Evolutionary conservation across 805 yeast species (phyloP).

Genomic region (Ogataea glucozyma): DNA sequence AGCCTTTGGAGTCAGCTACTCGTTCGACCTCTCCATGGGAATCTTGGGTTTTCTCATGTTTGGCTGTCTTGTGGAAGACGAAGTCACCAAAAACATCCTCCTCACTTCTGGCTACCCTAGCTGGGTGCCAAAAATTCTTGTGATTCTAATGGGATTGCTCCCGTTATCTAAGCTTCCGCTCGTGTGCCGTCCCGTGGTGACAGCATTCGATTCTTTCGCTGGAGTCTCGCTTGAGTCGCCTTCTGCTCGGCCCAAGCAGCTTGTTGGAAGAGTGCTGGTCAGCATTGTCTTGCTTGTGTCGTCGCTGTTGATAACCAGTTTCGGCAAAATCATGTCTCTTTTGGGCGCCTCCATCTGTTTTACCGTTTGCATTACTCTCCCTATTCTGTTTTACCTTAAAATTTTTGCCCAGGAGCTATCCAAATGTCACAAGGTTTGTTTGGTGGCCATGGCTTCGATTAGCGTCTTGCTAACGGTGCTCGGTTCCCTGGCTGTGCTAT

Average conservation of each 20-base stretch:
- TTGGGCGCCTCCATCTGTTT: conserved; percentile 82
- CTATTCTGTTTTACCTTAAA: conserved; percentile 67
- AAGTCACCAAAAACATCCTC: conserved; percentile 51
- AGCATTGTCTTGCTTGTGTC: conserved; percentile 57
- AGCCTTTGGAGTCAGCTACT: conserved; percentile 60
- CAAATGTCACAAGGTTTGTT: conserved; percentile 38
- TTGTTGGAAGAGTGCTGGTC: conserved; percentile 44
- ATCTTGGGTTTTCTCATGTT: conserved; percentile 64
- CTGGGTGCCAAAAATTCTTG: conserved; percentile 51
- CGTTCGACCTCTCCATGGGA: conserved; percentile 65
- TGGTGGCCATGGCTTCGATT: conserved; percentile 45
- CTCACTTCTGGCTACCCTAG: conserved; percentile 47
- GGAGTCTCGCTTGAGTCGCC: conserved; percentile 4
- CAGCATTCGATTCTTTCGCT: conserved; percentile 54
- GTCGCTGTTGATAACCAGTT: conserved; percentile 70
- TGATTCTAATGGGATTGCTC: conserved; percentile 72
- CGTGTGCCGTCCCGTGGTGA: conserved; percentile 77
- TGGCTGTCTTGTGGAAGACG: conserved; percentile 50
- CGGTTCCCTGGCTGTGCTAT: conserved; percentile 60
- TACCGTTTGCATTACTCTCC: conserved; percentile 75
- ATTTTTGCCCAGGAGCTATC: conserved; percentile 50
- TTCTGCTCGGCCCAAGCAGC: conserved; percentile 6
- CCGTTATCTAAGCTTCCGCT: conserved; percentile 86
- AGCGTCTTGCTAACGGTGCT: conserved; percentile 51
- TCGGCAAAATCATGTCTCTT: conserved; percentile 79